Evolutionary conservation across 78 protist genomes (phyloP).

Genomic region (Dictyostelium purpureum): DNA sequence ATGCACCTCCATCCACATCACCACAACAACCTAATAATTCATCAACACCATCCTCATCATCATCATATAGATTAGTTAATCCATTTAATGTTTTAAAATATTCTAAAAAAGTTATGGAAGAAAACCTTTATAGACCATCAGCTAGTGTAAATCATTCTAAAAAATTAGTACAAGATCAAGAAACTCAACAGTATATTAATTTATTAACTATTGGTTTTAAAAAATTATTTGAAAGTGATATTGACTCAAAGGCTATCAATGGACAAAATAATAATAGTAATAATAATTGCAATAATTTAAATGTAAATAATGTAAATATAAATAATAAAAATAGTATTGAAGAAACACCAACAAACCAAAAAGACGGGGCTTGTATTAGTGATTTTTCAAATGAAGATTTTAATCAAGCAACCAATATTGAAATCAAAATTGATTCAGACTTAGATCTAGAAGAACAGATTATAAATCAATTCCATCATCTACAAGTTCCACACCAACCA

Average conservation of each 20-base stretch:
- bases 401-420: not conserved
- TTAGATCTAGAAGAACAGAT: not conserved
- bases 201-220: constrained; percentile 22
- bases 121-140: constrained; percentile 55
- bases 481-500: not conserved
- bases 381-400: constrained; percentile 18
- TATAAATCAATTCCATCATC: not conserved
- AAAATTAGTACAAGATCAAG: not conserved
- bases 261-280: too few species aligned
- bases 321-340: too few species aligned
- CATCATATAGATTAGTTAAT: constrained; percentile 34
- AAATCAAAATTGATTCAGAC: not conserved
- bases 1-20: too few species aligned
- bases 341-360: too few species aligned
- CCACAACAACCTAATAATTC: too few species aligned
- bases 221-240: constrained; percentile 21
- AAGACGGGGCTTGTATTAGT: too few species aligned
- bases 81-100: constrained; percentile 61
- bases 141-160: not conserved
- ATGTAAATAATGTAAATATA: too few species aligned
- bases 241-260: too few species aligned
- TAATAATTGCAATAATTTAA: too few species aligned
- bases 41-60: too few species aligned
- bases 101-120: constrained; percentile 63
- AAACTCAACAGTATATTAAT: constrained; percentile 22